Evolutionary conservation across 345 rosid genomes (phyloP), one percentile per base, ranked within the genome.

Genomic region (Lagerstroemia speciosa): DNA sequence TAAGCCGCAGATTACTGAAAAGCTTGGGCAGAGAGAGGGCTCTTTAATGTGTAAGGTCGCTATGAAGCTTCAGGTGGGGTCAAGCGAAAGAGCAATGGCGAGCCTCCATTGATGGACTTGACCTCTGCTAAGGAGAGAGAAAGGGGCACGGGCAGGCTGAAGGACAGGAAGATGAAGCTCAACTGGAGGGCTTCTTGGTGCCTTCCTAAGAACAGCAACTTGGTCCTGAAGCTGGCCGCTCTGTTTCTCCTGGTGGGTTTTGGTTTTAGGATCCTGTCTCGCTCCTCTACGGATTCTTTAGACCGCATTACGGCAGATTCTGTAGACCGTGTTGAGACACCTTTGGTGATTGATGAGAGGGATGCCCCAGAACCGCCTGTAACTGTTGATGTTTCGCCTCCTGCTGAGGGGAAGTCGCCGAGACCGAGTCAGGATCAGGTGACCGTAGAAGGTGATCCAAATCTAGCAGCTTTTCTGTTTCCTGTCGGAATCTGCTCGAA

Each of bases 241-340:
- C 74, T 81, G 32, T 22, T 79, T 72, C 77, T 93, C 32, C 66
- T 90, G 31, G 40, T 78, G 45, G 85, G 85, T 81, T 70, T 89
- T 32, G 96, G 85, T 69, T 79, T 86, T 64, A 71, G 83, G 75
- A 79, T 90, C 66, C 73, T 93, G 73, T 76, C 80, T 66, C 74
- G 66, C 48, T 75, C 75, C 29, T 83, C 82, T 16, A 14, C 73
- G 26, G 84, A 71, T 55, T 75, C 81, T 62, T 58, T 74, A 6
- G 74, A 76, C 19, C 73, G 57, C 57, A 71, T 79, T 3, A 38
- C 43, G 7, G 6, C 73, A 16, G 83, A 71, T 60, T 76, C 81
- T 60, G 53, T 74, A 6, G 74, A 77, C 17, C 73, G 58, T 52
- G 69, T 78, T 6, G 82, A 22, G 53, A 50, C 62, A 48, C 69